Base-by-base conservation (phyloP, 2,329 filamentous ascomycete species). In the Phialophora chinensis region DNA sequence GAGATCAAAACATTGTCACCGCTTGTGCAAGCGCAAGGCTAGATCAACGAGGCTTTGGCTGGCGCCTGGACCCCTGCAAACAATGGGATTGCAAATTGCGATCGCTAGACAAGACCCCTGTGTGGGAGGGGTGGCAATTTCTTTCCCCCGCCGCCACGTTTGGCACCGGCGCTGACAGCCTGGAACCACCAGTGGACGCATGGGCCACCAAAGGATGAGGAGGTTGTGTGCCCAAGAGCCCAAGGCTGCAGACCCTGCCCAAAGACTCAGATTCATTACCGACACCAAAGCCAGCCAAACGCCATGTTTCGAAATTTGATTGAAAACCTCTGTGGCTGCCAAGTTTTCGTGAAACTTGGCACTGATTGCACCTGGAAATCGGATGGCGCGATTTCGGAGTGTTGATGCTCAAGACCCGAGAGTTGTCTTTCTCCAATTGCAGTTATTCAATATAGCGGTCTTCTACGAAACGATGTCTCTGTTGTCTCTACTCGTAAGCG, bases 81-180 rank as follows among this genome's bases (percentile, higher is more conserved):
- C 50, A 60, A 47, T 55, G n/a, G 35, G 50, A 61, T 61, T 57
- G 58, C 50, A 66, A 50, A 56, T 66, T 61, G 57, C 49, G 20
- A 49, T 62, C 31, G 50, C 35, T 44, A 42, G 33, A 35, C n/a
- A 12, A 57, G 53, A 52, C 58, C 63, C 63, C 54, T 49, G 38
- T 44, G 17, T 44, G 38, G 38, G 14, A 44, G 38, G 38, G 38
- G 52, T 47, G 25, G 35, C 31, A 66, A 66, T 66, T 66, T 66
- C 44, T 25, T 33, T 44, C 56, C 63, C 63, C 58, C 58, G 53
- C 58, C 49, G 33, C 58, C 63, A 60, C 55, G 44, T 59, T 65
- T 65, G 55, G 55, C 60, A 49, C 60, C 52, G 42, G 35, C 52
- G 50, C 60, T 56, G 52, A 56, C 60, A 56, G 38, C 29, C 35